phyloP scores from a whole-genome alignment of 1,139 yeast species.

The Yamadazyma sp. region DNA sequence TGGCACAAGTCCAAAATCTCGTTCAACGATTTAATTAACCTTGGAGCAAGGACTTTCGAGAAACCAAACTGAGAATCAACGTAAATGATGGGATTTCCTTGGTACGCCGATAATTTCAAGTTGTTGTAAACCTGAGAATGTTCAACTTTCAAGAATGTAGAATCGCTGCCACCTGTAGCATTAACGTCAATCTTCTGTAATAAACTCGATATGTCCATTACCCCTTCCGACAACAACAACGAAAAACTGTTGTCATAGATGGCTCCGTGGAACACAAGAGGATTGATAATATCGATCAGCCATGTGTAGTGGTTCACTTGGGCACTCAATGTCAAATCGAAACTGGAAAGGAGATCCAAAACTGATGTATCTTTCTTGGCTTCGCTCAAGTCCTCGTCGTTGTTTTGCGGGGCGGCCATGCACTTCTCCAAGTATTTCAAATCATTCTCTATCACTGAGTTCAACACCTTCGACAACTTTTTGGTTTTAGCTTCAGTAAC shows the following conservation, averaged over 20 bases:
- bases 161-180: slow-evolving; percentile 12
- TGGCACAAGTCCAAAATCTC: slow-evolving; percentile 16
- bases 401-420: background rate
- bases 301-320: slow-evolving; percentile 23
- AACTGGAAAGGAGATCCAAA: slow-evolving; percentile 2
- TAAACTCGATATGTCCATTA: slow-evolving; percentile 19
- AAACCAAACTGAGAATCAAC: slow-evolving; percentile 30
- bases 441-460: slow-evolving; percentile 20
- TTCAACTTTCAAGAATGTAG: slow-evolving; percentile 18
- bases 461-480: slow-evolving; percentile 9
- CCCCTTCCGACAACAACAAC: slow-evolving; percentile 15
- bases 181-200: slow-evolving; percentile 22
- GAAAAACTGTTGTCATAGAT: slow-evolving; percentile 21
- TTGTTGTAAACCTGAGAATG: slow-evolving; percentile 28
- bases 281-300: slow-evolving; percentile 20
- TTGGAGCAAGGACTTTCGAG: slow-evolving; percentile 33
- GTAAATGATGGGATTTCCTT: slow-evolving; percentile 18
- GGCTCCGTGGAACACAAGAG: slow-evolving; percentile 15
- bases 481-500: slow-evolving; percentile 7
- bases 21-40: slow-evolving; percentile 23
- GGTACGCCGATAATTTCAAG: slow-evolving; percentile 17
- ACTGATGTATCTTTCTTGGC: slow-evolving; percentile 1
- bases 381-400: background rate
- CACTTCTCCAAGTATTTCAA: slow-evolving; percentile 17
- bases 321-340: slow-evolving; percentile 18